Conservation (phyloP, 495 filamentous ascomycete species). For the Penicillium nucicola region DNA sequence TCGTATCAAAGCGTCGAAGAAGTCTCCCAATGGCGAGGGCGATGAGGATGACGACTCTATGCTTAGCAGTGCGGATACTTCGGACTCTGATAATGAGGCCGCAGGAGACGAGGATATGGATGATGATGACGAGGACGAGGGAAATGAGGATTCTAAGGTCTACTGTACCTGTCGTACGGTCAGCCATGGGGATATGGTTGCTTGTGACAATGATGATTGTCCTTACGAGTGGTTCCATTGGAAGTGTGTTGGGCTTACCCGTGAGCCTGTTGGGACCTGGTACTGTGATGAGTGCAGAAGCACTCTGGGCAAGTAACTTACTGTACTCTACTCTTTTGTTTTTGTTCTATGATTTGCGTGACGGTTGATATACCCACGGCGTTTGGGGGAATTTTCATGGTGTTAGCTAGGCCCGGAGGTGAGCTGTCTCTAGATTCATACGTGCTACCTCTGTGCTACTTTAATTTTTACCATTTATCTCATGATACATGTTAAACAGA, state of each 20-base stretch:
- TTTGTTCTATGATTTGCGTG: slow-evolving; percentile 7
- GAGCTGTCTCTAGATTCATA: background rate
- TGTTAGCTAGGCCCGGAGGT: background rate
- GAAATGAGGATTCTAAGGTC: slow-evolving; percentile 80
- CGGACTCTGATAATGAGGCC: slow-evolving; percentile 40
- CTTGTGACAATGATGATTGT: slow-evolving; percentile 91
- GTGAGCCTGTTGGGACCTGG: slow-evolving; percentile 89
- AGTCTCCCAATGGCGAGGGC: slow-evolving; percentile 59
- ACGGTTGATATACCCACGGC: slow-evolving; percentile 19
- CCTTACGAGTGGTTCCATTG: slow-evolving; percentile 98
- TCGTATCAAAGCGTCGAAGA: slow-evolving; percentile 49
- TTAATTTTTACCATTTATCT: background rate
- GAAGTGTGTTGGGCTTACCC: slow-evolving; percentile 85
- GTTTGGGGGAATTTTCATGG: slow-evolving; percentile 6
- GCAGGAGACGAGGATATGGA: slow-evolving; percentile 56
- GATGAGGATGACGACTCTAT: slow-evolving; percentile 64
- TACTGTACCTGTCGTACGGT: slow-evolving; percentile 93
- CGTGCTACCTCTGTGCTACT: background rate
- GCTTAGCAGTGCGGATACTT: slow-evolving; percentile 49
- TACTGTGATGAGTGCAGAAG: slow-evolving; percentile 80
- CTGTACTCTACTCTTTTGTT: background rate
- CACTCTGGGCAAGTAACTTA: slow-evolving; percentile 47
- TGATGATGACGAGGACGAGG: slow-evolving; percentile 75
- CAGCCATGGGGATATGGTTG: slow-evolving; percentile 96
- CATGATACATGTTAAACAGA: background rate